phyloP scores from a whole-genome alignment of 2,329 filamentous ascomycete species.

The Penicillium sp. region DNA sequence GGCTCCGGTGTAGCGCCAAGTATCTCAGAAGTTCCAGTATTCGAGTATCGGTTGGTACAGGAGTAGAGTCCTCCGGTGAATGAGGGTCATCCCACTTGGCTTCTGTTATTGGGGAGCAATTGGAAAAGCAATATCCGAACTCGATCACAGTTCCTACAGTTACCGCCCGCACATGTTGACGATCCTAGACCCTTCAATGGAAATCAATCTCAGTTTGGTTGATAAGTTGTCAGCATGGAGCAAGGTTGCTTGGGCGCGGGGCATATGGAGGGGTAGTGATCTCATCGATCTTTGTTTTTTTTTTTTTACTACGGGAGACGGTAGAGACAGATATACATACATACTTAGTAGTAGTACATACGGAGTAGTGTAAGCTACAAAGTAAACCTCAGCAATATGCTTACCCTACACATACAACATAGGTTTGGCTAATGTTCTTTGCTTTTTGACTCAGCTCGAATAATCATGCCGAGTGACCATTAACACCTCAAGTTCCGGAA shows the following conservation, averaged over 20 bases:
- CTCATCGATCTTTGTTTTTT: conserved; percentile 6
- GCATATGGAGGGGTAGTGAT: conserved; percentile 32
- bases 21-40: conserved; percentile 2
- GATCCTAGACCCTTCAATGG: not conserved
- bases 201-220: not conserved
- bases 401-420: no score
- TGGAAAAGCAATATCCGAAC: conserved; percentile 28
- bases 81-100: conserved; percentile 33
- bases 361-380: not conserved
- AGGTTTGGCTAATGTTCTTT: not conserved
- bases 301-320: conserved; percentile 1
- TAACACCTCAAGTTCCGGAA: conserved; percentile 8
- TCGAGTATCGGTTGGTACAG: conserved; percentile 30
- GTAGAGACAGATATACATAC: not conserved
- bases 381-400: not conserved
- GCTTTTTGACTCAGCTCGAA: not conserved
- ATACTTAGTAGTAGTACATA: no score
- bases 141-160: conserved; percentile 9
- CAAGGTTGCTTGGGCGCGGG: conserved; percentile 20
- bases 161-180: not conserved
- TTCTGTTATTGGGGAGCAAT: conserved; percentile 19
- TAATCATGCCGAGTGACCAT: not conserved
- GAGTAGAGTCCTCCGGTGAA: conserved; percentile 47
- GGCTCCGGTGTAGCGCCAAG: conserved; percentile 9
- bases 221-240: conserved; percentile 14